These are phyloP conservation scores for Rhododendron ovatum DNA, from an alignment of 148 eudicot genomes.

Conservation along the genomic window DNA sequence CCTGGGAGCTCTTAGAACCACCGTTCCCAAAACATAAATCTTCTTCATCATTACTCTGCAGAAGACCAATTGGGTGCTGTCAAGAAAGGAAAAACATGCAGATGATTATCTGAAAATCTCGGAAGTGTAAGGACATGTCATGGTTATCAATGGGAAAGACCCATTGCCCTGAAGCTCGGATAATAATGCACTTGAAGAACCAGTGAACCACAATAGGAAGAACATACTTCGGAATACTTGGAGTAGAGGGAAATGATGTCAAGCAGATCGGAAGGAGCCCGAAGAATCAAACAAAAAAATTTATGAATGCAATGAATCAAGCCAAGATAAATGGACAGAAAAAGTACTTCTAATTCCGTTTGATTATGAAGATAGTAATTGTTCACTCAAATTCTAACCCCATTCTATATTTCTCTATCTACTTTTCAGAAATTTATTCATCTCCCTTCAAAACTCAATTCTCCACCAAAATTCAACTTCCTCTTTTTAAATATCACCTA, in stretches of 20 bases:
- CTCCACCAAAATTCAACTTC: not conserved
- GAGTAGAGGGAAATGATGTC: not conserved
- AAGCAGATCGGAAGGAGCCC: not conserved
- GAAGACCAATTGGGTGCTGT: conserved; percentile 51
- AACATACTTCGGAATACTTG: not conserved
- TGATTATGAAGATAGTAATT: not conserved
- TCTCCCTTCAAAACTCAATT: too few relatives aligned
- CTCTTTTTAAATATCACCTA: not conserved
- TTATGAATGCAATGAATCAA: not conserved
- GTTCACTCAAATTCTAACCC: too few relatives aligned
- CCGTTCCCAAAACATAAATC: conserved; percentile 38
- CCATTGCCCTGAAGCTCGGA: not conserved
- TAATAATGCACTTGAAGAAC: not conserved
- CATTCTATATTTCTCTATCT: too few relatives aligned
- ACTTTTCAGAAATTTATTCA: too few relatives aligned
- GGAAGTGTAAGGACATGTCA: not conserved
- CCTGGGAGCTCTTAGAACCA: conserved; percentile 40
- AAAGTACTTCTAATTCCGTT: too few relatives aligned
- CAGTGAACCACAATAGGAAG: not conserved
- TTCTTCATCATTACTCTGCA: conserved; percentile 60
- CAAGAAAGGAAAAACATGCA: conserved; percentile 12
- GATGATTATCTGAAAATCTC: not conserved
- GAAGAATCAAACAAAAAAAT: not conserved
- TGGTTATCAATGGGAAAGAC: not conserved
- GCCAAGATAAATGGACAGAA: not conserved